Evolutionary conservation across 192 early-diverging fungal species (phyloP), one percentile per base, ranked within the genome.

Genomic region (Coemansia sp.): DNA sequence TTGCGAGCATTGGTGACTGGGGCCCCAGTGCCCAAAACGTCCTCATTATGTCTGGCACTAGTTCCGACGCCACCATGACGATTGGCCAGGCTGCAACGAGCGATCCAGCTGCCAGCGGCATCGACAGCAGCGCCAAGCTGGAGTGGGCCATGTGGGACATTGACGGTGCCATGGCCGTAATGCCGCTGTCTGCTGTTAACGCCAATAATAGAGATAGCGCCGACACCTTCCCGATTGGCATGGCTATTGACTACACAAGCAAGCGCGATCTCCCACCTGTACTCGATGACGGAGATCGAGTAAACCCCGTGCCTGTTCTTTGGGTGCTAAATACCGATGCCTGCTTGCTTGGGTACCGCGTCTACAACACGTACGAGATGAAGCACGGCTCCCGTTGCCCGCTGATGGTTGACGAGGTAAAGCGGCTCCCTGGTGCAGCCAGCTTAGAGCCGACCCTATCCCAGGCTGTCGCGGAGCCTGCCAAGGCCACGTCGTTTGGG

Each of bases 191-290:
- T 13, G 70, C 68, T 16, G 16, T 77, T 9, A 23, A 23, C 28
- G 24, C 67, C 39, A 68, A 85, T 34, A 50, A 65, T 34, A 58
- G 74, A 9, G 84, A 86, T n/a, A 43, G 28, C 4, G 10, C 76
- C 1, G 91, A 94, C 59, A 88, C 88, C 5, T 78, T 72, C 34
- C 85, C 90, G 5, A 50, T 94, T 0, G 94, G 94, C 3, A 60
- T 89, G 46, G 92, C 86, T 10, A 26, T 94, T 40, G 94, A 96
- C 77, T 87, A 89, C 58, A 87, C 91, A 21, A 76, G 82, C 28
- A 79, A 72, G n/a, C 83, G 83, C 9, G 63, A 63, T 5, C 53
- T 93, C 20, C 77, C 83, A 13, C 83, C 88, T 0, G 43, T 83
- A 5, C 79, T 83, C 13, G 80, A 86, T 16, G 85, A 85, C 55